Conservation (phyloP, 495 filamentous ascomycete genomes). For the Podospora anserina region DNA sequence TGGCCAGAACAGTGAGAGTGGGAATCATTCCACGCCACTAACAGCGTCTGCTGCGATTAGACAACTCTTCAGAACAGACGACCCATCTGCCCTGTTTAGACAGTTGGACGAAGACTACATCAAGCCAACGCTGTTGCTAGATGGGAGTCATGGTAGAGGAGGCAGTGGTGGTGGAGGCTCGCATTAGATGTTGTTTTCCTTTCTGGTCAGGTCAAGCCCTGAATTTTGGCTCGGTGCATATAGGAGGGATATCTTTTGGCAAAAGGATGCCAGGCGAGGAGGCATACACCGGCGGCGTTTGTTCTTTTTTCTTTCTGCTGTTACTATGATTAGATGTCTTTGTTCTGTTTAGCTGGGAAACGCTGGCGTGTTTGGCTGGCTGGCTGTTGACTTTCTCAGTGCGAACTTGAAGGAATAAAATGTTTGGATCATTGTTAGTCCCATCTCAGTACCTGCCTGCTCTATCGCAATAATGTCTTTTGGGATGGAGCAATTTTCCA, state of each 20-base stretch:
- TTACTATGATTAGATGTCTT: not conserved
- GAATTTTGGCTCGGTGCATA: not conserved
- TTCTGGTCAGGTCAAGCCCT: not conserved
- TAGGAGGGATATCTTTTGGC: not conserved
- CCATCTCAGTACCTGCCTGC: no score
- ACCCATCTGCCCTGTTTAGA: constrained; percentile 86
- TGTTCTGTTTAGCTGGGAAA: not conserved
- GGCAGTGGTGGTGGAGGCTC: constrained; percentile 17
- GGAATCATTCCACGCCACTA: constrained; percentile 45
- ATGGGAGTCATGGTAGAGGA: constrained; percentile 47
- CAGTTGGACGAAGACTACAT: constrained; percentile 96
- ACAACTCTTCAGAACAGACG: constrained; percentile 66
- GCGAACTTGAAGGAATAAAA: no score
- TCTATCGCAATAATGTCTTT: no score
- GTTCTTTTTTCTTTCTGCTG: not conserved
- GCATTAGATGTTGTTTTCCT: constrained; percentile 10
- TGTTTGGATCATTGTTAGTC: no score
- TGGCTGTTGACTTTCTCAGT: no score
- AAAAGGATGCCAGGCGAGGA: not conserved
- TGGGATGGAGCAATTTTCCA: no score
- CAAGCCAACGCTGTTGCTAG: constrained; percentile 86
- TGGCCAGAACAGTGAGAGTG: constrained; percentile 28
- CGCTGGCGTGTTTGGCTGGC: not conserved
- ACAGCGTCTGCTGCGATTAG: constrained; percentile 70
- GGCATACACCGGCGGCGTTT: not conserved